Evolutionary conservation across 805 yeast genomes (phyloP).

Genomic region (Saturnispora sekii): DNA sequence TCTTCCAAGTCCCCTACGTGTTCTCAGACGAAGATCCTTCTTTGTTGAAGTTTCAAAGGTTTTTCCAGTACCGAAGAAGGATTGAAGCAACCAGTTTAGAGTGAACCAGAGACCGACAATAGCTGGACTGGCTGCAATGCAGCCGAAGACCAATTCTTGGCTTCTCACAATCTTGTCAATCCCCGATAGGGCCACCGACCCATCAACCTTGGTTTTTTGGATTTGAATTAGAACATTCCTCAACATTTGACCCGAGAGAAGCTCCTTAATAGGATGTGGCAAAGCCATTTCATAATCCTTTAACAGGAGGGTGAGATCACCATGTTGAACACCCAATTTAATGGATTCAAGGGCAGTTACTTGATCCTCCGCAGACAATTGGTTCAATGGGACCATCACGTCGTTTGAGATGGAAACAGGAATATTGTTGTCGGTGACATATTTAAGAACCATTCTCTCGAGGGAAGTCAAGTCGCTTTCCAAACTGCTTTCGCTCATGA

Average conservation of each 20-base stretch:
- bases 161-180: slow-evolving; percentile 82
- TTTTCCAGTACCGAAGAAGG: slow-evolving; percentile 5
- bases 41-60: neutral
- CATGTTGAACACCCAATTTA: slow-evolving; percentile 45
- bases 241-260: slow-evolving; percentile 59
- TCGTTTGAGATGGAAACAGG: slow-evolving; percentile 8
- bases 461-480: slow-evolving; percentile 70
- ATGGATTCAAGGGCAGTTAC: slow-evolving; percentile 23
- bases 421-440: slow-evolving; percentile 33
- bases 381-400: neutral
- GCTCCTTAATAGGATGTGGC: slow-evolving; percentile 53
- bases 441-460: slow-evolving; percentile 81
- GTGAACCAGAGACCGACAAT: slow-evolving; percentile 44
- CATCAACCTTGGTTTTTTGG: slow-evolving; percentile 96
- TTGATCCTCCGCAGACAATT: slow-evolving; percentile 6
- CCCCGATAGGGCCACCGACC: slow-evolving; percentile 80
- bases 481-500: slow-evolving; percentile 71
- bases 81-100: slow-evolving; percentile 10
- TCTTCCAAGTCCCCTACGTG: slow-evolving; percentile 9
- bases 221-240: slow-evolving; percentile 78
- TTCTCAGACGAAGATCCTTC: slow-evolving; percentile 1
- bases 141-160: slow-evolving; percentile 90
- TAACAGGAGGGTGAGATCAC: slow-evolving; percentile 76
- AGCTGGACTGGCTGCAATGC: slow-evolving; percentile 83
- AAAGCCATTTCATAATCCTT: slow-evolving; percentile 71